Percentiles rank a stretch among this genome's conserved stretches.
Evolutionary conservation across 2,329 filamentous ascomycete species (phyloP).

Genomic region (Clonostachys chloroleuca): DNA sequence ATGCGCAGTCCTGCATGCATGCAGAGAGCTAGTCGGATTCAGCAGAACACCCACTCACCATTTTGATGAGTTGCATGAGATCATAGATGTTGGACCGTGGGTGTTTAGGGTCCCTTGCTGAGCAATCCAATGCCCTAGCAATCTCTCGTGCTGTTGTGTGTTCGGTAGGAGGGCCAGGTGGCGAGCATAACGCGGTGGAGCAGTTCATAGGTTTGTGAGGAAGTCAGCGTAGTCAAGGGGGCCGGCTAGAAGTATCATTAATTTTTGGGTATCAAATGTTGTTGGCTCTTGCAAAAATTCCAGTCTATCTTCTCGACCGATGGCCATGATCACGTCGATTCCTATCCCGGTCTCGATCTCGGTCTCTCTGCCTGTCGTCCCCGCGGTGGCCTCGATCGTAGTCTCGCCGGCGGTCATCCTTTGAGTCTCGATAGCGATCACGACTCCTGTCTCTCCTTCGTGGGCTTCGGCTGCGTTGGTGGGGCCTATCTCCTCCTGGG

Average conservation of each 20-base stretch:
- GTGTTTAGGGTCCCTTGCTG: too few species aligned
- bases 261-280: not conserved
- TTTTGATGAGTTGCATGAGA: too few species aligned
- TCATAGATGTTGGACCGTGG: too few species aligned
- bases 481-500: slow-evolving; percentile 5
- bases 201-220: too few species aligned
- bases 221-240: too few species aligned
- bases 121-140: too few species aligned
- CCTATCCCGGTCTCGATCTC: slow-evolving; percentile 20
- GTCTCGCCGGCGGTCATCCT: not conserved
- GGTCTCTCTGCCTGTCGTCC: slow-evolving; percentile 11
- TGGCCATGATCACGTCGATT: slow-evolving; percentile 10
- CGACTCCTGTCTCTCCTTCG: slow-evolving; percentile 21
- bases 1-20: too few species aligned
- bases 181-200: too few species aligned
- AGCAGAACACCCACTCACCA: too few species aligned
- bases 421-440: slow-evolving; percentile 18
- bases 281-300: not conserved
- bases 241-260: slow-evolving; percentile 1
- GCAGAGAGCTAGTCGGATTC: too few species aligned
- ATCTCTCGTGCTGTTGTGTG: too few species aligned
- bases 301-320: slow-evolving; percentile 6
- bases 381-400: slow-evolving; percentile 19
- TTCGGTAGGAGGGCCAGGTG: too few species aligned
- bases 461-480: slow-evolving; percentile 39